Percentiles rank a stretch among this genome's conserved stretches.
phyloP scores from a whole-genome alignment of 1,284 basidiomycete species.

The Papiliotrema fonsecae region DNA sequence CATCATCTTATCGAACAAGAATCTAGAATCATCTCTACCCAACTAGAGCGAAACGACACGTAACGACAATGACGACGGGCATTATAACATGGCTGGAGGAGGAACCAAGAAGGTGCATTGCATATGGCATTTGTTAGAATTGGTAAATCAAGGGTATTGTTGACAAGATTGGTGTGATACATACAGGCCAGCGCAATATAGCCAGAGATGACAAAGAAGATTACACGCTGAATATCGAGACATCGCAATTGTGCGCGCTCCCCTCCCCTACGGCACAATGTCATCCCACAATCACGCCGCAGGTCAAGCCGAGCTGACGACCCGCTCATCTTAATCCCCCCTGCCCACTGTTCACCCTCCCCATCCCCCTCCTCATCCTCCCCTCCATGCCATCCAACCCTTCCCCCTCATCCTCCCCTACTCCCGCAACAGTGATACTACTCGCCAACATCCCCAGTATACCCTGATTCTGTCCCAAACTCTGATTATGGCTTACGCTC shows the following conservation, averaged over 20 bases:
- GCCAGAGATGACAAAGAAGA: not conserved
- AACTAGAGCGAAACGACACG: too few relatives aligned
- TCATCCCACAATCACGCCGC: not conserved
- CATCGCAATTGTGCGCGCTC: not conserved
- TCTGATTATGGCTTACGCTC: too few relatives aligned
- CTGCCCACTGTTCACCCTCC: slow-evolving; percentile 4
- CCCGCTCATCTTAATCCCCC: not conserved
- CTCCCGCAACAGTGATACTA: slow-evolving; percentile 5
- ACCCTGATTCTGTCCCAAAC: slow-evolving; percentile 3
- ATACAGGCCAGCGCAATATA: slow-evolving; percentile 4
- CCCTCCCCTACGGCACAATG: too few relatives aligned
- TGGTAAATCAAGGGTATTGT: too few relatives aligned
- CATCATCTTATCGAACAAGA: too few relatives aligned
- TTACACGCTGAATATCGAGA: not conserved
- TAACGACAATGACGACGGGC: too few relatives aligned
- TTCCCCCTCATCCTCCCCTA: slow-evolving; percentile 5
- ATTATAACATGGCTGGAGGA: too few relatives aligned
- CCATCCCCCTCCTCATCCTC: slow-evolving; percentile 11
- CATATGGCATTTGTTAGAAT: too few relatives aligned
- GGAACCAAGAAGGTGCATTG: too few relatives aligned
- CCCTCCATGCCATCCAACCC: slow-evolving; percentile 1
- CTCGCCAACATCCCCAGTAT: slow-evolving; percentile 5
- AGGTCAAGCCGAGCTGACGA: too few relatives aligned
- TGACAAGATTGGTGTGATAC: too few relatives aligned
- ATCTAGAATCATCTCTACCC: too few relatives aligned